phyloP scores from a whole-genome alignment of 2,329 filamentous ascomycete genomes.

The Periconia sp. region DNA sequence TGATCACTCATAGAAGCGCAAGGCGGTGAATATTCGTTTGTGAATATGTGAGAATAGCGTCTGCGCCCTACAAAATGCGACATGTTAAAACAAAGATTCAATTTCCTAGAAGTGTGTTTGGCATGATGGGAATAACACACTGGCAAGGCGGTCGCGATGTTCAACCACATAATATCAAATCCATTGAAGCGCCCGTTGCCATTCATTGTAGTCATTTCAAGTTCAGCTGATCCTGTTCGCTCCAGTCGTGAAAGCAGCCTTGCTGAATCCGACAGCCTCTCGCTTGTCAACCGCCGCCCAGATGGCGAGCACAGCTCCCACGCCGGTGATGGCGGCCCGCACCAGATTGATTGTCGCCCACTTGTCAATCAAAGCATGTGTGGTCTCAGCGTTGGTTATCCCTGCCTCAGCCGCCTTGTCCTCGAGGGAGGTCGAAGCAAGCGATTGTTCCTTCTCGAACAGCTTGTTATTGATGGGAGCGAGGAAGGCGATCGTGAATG shows the following conservation, averaged over 20 bases:
- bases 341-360: constrained; percentile 63
- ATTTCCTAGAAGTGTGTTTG: too few species aligned
- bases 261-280: constrained; percentile 21
- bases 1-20: too few species aligned
- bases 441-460: constrained; percentile 50
- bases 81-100: too few species aligned
- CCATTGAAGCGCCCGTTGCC: too few species aligned
- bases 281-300: constrained; percentile 29
- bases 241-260: constrained; percentile 13
- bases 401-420: constrained; percentile 49
- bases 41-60: too few species aligned
- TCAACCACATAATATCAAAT: too few species aligned
- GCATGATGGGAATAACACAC: too few species aligned
- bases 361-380: constrained; percentile 60
- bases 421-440: constrained; percentile 43
- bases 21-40: too few species aligned
- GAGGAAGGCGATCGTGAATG: constrained; percentile 60
- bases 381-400: constrained; percentile 51
- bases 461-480: constrained; percentile 57
- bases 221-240: constrained; percentile 4
- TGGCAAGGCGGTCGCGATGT: too few species aligned
- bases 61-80: too few species aligned
- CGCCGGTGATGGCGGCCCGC: constrained; percentile 44
- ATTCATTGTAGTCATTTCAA: too few species aligned
- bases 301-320: constrained; percentile 28